Base-by-base conservation (phyloP, 306 rosid species). In the Inga oerstediana region DNA sequence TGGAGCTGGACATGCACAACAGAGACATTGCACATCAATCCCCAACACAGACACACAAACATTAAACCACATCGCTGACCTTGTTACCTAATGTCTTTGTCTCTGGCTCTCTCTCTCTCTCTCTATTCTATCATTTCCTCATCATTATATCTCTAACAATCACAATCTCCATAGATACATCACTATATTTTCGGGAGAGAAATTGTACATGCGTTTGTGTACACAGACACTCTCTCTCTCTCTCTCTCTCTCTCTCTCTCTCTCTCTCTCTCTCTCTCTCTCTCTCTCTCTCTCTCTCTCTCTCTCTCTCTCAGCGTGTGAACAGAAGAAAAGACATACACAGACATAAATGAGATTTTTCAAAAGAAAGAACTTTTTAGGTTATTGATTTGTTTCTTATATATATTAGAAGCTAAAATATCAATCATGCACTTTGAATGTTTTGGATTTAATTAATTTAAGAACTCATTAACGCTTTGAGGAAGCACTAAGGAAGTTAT, bases 1-100 rank as follows among this genome's bases (percentile, higher is more conserved):
- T 81, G 99, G 98, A 81, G 99, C 99, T 95, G 98, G 84, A 83
- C 86, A 85, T 52, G 76, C 78, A 72, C 20, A 86, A 87, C 82
- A 87, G 75, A 56, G 74, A 83, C 78, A 88, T 83, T 76, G 61
- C 65, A 77, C 68, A 27, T 59, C 74, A 83, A 71, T 59, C 34
- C 15, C 74, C 83, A 88, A 82, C 19, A 37, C 73, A 80, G 71
- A 80, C 81, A 90, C 79, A 90, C 80, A 37, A 72, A 72, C 82
- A 85, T 88, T 84, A 85, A 81, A 41, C 87, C 83, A 79, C 81
- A 54, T 87, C 27, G 80, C 68, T 80, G 81, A 81, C 84, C 83
- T 75, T 83, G 56, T 76, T 45, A 17, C 56, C 70, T 64, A 64
- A 30, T 3, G 3, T 5, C 39, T 30, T 20, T 6, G 19, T 24